Evolutionary conservation across 2,329 filamentous ascomycete genomes (phyloP), one percentile per base, ranked within the genome.

Genomic region (Trichoderma atrobrunneum): DNA sequence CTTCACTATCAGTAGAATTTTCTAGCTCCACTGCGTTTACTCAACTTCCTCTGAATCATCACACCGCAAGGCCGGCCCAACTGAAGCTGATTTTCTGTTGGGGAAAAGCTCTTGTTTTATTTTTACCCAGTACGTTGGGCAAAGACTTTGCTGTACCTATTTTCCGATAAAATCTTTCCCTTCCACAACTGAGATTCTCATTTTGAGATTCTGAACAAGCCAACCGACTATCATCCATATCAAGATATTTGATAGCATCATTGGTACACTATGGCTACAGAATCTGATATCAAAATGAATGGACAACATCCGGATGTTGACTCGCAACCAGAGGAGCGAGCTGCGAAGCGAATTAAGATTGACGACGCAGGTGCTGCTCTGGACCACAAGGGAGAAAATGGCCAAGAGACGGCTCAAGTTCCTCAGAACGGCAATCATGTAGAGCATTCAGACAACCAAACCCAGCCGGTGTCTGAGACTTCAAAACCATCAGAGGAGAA

Each of bases 281-380:
- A 78, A 60, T 34, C 67, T 28, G 76, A 79, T 24, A 66, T 71
- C 67, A 72, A 73, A 39, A 77, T 79, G 76, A 71, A 64, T 34
- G 75, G 73, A 51, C 72, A 74, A 67, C 70, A 76, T 68, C 56
- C 60, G 36, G 7, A 66, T 71, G 70, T 70, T 72, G 65, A 70
- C 28, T 72, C 72, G 24, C 74, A 75, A 36, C 43, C 71, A 21
- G 75, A 78, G 64, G 82, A 83, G 75, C 85, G 86, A 72, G 84
- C 87, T 51, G 81, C 86, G 66, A 92, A 92, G 82, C 87, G 88
- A 77, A 83, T 87, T 75, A 92, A 88, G 81, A 79, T 88, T 66
- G 85, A 87, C 34, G 75, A 75, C 70, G 72, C 80, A 65, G 72
- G 65, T 43, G 69, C 73, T 4, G 64, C 74, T 60, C 74, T 74